Percentiles rank a stretch among this genome's conserved stretches.
phyloP scores from a whole-genome alignment of 192 early-diverging fungal species.

The Podila epicladia region DNA sequence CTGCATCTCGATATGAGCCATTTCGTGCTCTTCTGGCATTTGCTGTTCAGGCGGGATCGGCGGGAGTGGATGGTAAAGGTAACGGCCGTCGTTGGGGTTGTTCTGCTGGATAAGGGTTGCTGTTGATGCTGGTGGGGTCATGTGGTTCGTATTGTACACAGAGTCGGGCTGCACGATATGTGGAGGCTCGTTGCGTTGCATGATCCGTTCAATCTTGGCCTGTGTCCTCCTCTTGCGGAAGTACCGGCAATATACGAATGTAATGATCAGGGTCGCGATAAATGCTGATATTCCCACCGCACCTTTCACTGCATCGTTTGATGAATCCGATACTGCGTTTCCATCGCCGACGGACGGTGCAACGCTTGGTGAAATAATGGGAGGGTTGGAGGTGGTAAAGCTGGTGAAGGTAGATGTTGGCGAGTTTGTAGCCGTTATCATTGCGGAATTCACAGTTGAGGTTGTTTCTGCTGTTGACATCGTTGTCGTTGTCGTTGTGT shows the following conservation, averaged over 20 bases:
- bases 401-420: too few species aligned
- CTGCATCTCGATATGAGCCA: conserved; percentile 1
- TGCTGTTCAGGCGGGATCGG: background rate
- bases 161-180: background rate
- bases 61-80: background rate
- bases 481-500: too few species aligned
- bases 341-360: background rate
- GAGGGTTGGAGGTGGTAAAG: background rate
- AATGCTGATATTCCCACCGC: background rate
- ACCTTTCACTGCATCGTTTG: background rate
- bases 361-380: background rate
- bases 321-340: background rate
- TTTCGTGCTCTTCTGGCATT: background rate
- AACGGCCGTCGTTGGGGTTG: background rate
- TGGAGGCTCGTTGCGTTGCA: background rate
- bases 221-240: background rate
- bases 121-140: background rate
- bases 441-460: too few species aligned
- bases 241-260: background rate
- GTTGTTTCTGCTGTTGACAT: too few species aligned
- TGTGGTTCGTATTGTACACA: background rate
- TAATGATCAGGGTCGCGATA: background rate
- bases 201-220: background rate
- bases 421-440: too few species aligned
- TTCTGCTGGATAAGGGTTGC: background rate